Conservation (phyloP, 805 yeast genomes). For the Saccharomycopsis selenospora region DNA sequence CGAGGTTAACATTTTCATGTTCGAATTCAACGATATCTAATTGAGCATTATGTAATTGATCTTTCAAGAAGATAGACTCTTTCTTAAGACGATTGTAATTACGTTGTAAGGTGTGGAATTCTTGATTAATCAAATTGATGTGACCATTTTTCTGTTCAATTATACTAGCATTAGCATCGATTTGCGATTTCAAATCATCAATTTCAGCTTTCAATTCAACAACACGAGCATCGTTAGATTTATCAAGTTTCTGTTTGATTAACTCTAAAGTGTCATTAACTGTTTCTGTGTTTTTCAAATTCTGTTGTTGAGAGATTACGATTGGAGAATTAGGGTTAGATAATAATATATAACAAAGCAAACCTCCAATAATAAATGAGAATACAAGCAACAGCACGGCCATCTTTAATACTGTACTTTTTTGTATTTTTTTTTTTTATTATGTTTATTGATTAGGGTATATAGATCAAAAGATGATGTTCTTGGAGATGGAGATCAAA, state of each 20-base stretch:
- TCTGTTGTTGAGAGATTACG: background rate
- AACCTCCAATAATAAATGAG: slow-evolving; percentile 1
- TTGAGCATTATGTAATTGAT: slow-evolving; percentile 19
- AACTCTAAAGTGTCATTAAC: background rate
- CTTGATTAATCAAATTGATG: slow-evolving; percentile 20
- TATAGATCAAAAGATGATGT: too few species aligned
- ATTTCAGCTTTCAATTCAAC: slow-evolving; percentile 12
- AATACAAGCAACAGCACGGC: too few species aligned
- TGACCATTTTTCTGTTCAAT: slow-evolving; percentile 21
- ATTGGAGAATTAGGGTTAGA: background rate
- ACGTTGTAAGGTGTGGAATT: slow-evolving; percentile 22
- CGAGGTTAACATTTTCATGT: slow-evolving; percentile 17
- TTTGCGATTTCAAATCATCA: slow-evolving; percentile 12
- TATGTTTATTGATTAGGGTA: too few species aligned
- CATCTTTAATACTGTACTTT: too few species aligned
- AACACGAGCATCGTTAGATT: slow-evolving; percentile 1
- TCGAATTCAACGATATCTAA: slow-evolving; percentile 21
- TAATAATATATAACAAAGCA: background rate
- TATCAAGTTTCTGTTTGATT: background rate
- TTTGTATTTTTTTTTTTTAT: too few species aligned
- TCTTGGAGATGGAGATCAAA: too few species aligned
- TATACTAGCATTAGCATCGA: slow-evolving; percentile 16
- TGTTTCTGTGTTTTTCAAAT: background rate
- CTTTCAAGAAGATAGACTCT: slow-evolving; percentile 18
- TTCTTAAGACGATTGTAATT: slow-evolving; percentile 16